Conservation (phyloP, 2,329 filamentous ascomycete species). For the Pleoardoris graminearum region DNA sequence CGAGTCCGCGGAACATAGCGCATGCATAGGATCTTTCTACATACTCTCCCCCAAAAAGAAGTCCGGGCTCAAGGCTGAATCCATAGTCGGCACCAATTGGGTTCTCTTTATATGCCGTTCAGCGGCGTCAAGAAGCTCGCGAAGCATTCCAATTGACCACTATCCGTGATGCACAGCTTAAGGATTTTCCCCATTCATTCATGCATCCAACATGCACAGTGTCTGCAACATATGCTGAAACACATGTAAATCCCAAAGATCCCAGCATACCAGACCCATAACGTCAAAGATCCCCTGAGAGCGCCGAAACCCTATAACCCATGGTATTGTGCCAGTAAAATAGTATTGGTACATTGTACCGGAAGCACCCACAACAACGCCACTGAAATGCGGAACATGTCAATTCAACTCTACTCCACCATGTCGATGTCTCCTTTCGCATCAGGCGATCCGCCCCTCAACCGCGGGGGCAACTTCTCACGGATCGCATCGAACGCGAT, state of each 20-base stretch:
- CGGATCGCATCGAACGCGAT: slow-evolving; percentile 26
- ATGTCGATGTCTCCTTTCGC: slow-evolving; percentile 27
- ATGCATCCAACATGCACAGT: background rate
- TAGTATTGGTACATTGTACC: background rate
- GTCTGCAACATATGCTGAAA: background rate
- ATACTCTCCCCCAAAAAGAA: too few relatives aligned
- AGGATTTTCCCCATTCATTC: too few relatives aligned
- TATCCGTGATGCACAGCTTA: too few relatives aligned
- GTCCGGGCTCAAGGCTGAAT: too few relatives aligned
- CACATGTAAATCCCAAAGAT: too few relatives aligned
- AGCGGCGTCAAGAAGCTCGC: too few relatives aligned
- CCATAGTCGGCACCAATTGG: too few relatives aligned
- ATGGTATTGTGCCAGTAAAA: slow-evolving; percentile 4
- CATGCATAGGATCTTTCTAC: too few relatives aligned
- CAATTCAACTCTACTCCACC: background rate
- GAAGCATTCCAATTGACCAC: too few relatives aligned
- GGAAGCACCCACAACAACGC: background rate
- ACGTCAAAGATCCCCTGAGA: background rate
- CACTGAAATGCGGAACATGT: background rate
- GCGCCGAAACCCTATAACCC: background rate
- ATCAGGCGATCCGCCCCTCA: slow-evolving; percentile 25
- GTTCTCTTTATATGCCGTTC: too few relatives aligned
- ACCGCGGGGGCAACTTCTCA: slow-evolving; percentile 25
- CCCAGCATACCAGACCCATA: too few relatives aligned
- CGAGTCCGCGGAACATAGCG: too few relatives aligned